Evolutionary conservation across 1,284 basidiomycete species (phyloP), one percentile per base, ranked within the genome.

Genomic region (Rhizoctonia solani): DNA sequence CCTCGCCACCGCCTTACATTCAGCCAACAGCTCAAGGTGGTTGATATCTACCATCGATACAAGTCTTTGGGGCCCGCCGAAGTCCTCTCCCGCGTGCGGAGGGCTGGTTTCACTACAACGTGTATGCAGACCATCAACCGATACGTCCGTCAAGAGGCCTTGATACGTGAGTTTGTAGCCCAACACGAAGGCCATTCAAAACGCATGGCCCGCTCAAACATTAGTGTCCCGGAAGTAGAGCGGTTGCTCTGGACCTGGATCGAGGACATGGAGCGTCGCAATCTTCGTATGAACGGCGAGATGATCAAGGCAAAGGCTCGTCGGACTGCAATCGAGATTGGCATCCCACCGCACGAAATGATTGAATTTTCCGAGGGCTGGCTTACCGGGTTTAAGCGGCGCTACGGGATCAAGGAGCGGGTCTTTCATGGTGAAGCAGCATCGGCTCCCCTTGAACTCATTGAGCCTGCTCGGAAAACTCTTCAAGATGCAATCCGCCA

Each of bases 361-460:
- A 30, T 56, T 4, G 41, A 37, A 4, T n/a, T 58, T 30, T 58
- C 55, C 8, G 42, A 58, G 21, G 55, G 55, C 4, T 58, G 41
- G 55, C 41, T 58, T 16, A 23, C 16, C 50, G 14, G 46, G 29
- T 49, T 61, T 46, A 61, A 61, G 58, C 29, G 16, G 21, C 58
- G 46, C 8, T 61, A 46, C 29, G 72, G 74, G 3, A 70, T 80
- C 1, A 68, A 72, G 34, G 74, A 78, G 49, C 68, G 68, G 68
- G 30, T 67, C 3, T 50, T 72, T 16, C 79, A 80, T 73, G 79
- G 79, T 16, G 79, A 80, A 69, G 77, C 77, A 27, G 77, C 67
- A 27, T 78, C 77, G n/a, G 75, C 39, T 41, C 39, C 44, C 21
- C n/a, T 58, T 16, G 55, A 46, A 32, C 44, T 44, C 13, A 58